phyloP scores from a whole-genome alignment of 169 alveolate genomes.

The Cyclospora cayetanensis region DNA sequence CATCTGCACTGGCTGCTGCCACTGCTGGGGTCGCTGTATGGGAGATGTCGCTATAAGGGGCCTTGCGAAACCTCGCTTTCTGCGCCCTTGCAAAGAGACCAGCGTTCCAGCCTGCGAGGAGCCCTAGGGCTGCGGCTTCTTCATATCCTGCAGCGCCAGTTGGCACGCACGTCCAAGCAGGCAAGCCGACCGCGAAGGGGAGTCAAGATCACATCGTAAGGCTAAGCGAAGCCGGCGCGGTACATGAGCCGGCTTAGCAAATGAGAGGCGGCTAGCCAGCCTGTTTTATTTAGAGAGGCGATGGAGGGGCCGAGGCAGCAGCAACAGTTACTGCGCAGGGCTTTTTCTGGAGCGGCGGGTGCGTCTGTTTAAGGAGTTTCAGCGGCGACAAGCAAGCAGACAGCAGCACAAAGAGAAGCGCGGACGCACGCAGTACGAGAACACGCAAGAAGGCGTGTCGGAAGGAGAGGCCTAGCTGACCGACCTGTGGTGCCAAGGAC shows the following conservation, averaged over 20 bases:
- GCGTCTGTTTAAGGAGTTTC: no score
- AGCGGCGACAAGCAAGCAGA: background rate
- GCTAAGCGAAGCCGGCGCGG: background rate
- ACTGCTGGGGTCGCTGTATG: background rate
- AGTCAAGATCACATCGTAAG: background rate
- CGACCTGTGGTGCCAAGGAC: slow-evolving; percentile 93
- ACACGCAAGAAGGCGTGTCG: background rate
- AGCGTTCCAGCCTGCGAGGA: slow-evolving; percentile 93
- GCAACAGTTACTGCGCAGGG: background rate
- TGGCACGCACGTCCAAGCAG: background rate
- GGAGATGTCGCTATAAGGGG: no score
- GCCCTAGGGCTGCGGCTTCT: slow-evolving; percentile 94
- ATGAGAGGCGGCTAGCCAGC: background rate
- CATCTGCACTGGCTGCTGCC: background rate
- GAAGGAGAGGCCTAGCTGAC: background rate
- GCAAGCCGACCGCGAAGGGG: background rate
- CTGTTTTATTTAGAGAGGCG: background rate
- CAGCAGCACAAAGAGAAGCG: background rate
- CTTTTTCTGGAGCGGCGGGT: background rate
- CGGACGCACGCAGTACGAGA: background rate
- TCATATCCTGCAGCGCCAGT: slow-evolving; percentile 83
- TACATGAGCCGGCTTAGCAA: no score
- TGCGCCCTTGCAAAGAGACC: slow-evolving; percentile 75
- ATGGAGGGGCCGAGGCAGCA: background rate
- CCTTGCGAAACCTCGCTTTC: no score